Evolutionary conservation across 1,284 basidiomycete species (phyloP).

Genomic region (Trichosporon coremiiforme): DNA sequence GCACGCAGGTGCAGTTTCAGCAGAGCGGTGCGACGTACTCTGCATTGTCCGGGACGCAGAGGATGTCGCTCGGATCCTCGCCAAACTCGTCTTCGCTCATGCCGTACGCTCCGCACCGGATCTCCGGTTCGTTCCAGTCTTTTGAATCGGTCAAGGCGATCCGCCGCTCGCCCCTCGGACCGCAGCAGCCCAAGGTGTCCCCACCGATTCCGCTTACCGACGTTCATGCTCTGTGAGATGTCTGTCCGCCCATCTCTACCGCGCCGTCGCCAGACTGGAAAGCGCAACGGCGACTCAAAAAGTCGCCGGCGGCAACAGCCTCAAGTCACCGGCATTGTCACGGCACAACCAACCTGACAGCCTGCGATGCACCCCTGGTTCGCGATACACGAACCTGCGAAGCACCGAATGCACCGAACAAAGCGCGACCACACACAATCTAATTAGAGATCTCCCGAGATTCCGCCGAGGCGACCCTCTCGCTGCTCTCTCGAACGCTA

Average conservation of each 20-base stretch:
- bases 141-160: neutral
- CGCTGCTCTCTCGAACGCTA: too few relatives aligned
- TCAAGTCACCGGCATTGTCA: neutral
- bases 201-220: slow-evolving; percentile 7
- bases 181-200: neutral
- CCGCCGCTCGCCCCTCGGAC: neutral
- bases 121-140: neutral
- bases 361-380: neutral
- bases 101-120: neutral
- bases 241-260: neutral
- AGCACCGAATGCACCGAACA: neutral
- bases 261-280: neutral
- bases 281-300: slow-evolving; percentile 6
- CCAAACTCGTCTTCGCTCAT: neutral
- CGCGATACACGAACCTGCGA: neutral
- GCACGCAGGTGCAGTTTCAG: neutral
- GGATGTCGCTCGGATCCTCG: neutral
- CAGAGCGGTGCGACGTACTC: neutral
- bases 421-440: too few relatives aligned
- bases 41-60: neutral
- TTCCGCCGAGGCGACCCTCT: neutral
- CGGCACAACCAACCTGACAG: neutral
- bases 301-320: neutral
- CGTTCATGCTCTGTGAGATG: neutral
- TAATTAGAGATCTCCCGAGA: neutral